Base-by-base conservation (phyloP, 768 basidiomycete species). In the Pleurotus djamor region DNA sequence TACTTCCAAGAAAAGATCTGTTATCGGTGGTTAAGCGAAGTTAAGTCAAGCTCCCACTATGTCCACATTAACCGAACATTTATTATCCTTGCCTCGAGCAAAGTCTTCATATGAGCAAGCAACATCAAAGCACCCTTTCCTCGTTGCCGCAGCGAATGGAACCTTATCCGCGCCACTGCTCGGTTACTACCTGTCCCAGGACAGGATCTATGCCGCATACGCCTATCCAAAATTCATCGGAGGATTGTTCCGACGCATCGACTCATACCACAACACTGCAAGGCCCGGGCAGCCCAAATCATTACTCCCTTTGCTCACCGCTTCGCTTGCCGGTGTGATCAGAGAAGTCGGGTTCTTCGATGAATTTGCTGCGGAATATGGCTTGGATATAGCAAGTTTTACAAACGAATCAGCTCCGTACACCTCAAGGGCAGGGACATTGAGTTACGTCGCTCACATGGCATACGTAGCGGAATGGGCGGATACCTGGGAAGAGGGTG, bases 221-320 rank as follows among this genome's bases (percentile, higher is more conserved):
- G 90, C 86, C 1, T 91, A 91, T 68, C 88, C 89, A 12, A 82
- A 81, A 55, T 89, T 88, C 74, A 83, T 90, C 62, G 87, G 86
- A 32, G 70, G 79, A 2, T 79, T 91, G 49, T 85, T 92, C 61
- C 66, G 83, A 5, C 77, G 79, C 37, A 83, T 91, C 60, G 86
- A 86, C 2, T 80, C 81, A 65, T 68, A 75, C 60, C 58, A 70
- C 62, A 9, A 79, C 80, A 48, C 71, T 74, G 60, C 67, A 66
- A 8, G 71, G 82, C 58, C 72, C 88, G n/a, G 70, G 72, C 6
- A 63, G 82, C 16, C 75, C 2, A 47, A 49, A 43, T 28, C 43
- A 16, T 34, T 58, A 14, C 33, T 91, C 28, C 76, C 79, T 4
- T 79, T 72, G 61, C 54, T 55, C 54, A 14, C 14, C 1, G 41